Conservation (phyloP, 768 basidiomycete species). For the Tricholoma saponaceum region DNA sequence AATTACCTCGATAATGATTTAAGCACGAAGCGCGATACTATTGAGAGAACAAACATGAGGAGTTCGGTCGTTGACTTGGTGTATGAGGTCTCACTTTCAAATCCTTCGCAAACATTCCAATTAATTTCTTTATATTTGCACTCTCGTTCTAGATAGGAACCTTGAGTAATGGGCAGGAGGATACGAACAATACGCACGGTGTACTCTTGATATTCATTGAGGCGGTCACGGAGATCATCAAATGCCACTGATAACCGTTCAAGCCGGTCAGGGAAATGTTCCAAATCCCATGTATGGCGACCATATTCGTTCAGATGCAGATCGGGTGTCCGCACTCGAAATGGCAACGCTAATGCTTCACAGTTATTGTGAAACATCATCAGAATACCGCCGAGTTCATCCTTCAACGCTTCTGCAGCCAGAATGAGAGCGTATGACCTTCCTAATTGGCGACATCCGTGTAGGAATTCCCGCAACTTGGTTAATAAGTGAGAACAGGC, state of each 20-base stretch:
- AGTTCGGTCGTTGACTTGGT: background rate
- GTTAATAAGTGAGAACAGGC: background rate
- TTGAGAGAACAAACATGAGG: background rate
- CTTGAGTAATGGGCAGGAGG: background rate
- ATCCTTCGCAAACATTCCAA: constrained; percentile 2
- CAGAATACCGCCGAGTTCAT: background rate
- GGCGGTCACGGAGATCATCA: background rate
- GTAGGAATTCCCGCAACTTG: constrained; percentile 1
- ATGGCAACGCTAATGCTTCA: background rate
- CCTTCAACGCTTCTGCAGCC: background rate
- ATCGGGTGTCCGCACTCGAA: background rate
- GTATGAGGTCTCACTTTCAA: constrained; percentile 1
- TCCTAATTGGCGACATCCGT: constrained; percentile 5
- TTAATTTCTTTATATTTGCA: background rate
- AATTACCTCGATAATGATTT: background rate
- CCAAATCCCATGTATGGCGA: background rate
- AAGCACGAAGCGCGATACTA: background rate
- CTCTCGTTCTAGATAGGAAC: constrained; percentile 6
- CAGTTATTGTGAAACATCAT: constrained; percentile 4
- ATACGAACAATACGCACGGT: constrained; percentile 2
- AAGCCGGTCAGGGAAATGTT: background rate
- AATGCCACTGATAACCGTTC: background rate
- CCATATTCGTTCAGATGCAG: background rate
- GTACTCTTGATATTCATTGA: constrained; percentile 8
- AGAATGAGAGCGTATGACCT: constrained; percentile 7